Evolutionary conservation across 2,329 filamentous ascomycete genomes (phyloP).

Genomic region (Claviceps africana): DNA sequence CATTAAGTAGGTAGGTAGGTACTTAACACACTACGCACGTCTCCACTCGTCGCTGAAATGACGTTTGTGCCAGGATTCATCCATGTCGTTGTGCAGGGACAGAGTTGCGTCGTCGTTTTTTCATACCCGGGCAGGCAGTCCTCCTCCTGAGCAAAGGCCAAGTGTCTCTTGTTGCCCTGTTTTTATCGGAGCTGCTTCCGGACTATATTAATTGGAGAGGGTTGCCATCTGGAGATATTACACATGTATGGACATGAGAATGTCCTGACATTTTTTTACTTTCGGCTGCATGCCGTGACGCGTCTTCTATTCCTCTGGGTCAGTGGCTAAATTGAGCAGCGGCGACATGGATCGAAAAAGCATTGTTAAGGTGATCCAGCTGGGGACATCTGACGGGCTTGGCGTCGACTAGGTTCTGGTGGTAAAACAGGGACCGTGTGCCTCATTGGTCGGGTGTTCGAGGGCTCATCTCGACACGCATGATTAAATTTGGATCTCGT

Average conservation of each 20-base stretch:
- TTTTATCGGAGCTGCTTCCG: neutral
- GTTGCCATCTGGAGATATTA: neutral
- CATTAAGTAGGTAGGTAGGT: too few relatives aligned
- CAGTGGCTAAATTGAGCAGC: neutral
- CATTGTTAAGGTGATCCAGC: neutral
- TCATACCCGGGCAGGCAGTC: neutral
- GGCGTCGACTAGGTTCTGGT: neutral
- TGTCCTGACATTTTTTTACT: neutral
- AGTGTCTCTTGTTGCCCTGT: neutral
- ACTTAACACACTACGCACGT: too few relatives aligned
- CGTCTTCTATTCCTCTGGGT: neutral
- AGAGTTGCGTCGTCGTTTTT: neutral
- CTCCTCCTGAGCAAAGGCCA: neutral
- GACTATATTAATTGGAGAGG: neutral
- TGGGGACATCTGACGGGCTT: neutral
- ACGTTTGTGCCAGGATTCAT: neutral
- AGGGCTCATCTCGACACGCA: conserved; percentile 4
- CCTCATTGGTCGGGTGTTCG: neutral
- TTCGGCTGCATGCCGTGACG: neutral
- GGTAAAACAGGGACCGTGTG: neutral
- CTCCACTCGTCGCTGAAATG: neutral
- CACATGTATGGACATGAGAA: too few relatives aligned
- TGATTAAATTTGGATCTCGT: conserved; percentile 5
- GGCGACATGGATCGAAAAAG: neutral
- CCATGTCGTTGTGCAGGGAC: neutral